These are phyloP conservation scores for Amaranthus tricolor DNA, from an alignment of 179 eudicot genomes.

Conservation along the genomic window DNA sequence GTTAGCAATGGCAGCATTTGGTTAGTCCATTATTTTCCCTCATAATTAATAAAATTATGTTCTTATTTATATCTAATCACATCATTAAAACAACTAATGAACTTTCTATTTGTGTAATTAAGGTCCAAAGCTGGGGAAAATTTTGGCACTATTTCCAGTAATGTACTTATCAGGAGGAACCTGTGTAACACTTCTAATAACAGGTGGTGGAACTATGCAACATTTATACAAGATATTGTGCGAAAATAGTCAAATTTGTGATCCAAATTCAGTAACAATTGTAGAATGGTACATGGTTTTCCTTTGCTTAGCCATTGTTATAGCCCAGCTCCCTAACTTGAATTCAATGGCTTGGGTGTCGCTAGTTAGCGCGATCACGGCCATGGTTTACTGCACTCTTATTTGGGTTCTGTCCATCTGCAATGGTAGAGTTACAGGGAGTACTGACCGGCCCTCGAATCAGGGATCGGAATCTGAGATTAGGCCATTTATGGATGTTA, in stretches of 20 bases:
- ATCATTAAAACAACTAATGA: not conserved
- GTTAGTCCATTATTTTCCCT: constrained; percentile 17
- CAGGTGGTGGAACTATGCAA: constrained; percentile 37
- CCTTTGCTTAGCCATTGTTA: constrained; percentile 23
- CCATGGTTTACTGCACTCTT: constrained; percentile 36
- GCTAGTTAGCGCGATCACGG: constrained; percentile 43
- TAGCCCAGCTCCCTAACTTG: constrained; percentile 47
- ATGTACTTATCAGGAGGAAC: constrained; percentile 58
- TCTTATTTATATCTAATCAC: not conserved
- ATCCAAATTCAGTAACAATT: constrained; percentile 15
- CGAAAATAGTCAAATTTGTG: not conserved
- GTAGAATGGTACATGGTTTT: constrained; percentile 28
- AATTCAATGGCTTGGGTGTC: constrained; percentile 50
- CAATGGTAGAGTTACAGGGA: constrained; percentile 17
- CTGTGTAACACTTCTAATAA: constrained; percentile 43
- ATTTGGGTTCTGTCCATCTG: constrained; percentile 39
- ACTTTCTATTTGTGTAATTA: not conserved
- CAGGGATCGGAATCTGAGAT: not conserved
- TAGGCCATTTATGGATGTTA: not conserved
- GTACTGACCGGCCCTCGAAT: not conserved
- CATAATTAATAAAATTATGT: too few species aligned
- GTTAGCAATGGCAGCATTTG: constrained; percentile 41
- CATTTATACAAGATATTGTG: constrained; percentile 15
- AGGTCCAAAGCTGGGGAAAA: constrained; percentile 54
- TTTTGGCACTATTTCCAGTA: constrained; percentile 39